Percentiles rank a stretch among this genome's conserved stretches.
phyloP scores from a whole-genome alignment of 2,329 filamentous ascomycete species.

The Aspergillus cejpii region DNA sequence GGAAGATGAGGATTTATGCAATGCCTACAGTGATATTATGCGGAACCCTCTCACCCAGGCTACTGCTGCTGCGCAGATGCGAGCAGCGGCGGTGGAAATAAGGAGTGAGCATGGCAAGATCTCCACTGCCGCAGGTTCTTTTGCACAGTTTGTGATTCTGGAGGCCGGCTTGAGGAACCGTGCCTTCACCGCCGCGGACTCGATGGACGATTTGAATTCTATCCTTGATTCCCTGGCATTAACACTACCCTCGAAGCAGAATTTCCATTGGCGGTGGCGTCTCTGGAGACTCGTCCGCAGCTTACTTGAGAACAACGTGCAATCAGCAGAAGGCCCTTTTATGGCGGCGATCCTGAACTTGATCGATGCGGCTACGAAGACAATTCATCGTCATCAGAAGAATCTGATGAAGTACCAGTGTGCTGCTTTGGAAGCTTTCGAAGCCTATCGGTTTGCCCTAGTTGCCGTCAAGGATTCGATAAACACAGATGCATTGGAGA shows the following conservation, averaged over 20 bases:
- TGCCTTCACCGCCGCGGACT: constrained; percentile 18
- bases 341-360: constrained; percentile 19
- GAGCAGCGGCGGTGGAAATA: constrained; percentile 25
- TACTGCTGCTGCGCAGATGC: constrained; percentile 27
- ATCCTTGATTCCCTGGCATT: constrained; percentile 24
- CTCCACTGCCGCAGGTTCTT: constrained; percentile 24
- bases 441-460: constrained; percentile 33
- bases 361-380: constrained; percentile 23
- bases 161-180: constrained; percentile 32
- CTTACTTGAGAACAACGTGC: constrained; percentile 27
- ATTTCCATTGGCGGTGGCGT: constrained; percentile 37
- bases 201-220: constrained; percentile 18
- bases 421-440: constrained; percentile 33
- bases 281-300: constrained; percentile 36
- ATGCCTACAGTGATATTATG: constrained; percentile 31
- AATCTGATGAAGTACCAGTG: constrained; percentile 20
- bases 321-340: constrained; percentile 18
- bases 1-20: constrained; percentile 42
- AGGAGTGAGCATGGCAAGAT: constrained; percentile 25
- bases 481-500: constrained; percentile 18
- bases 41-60: constrained; percentile 27
- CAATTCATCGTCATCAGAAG: constrained; percentile 27
- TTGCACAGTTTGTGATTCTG: constrained; percentile 32
- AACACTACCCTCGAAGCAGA: constrained; percentile 28
- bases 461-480: constrained; percentile 19